phyloP scores from a whole-genome alignment of 2,329 filamentous ascomycete genomes.

The Aspergillus thermomutatus region DNA sequence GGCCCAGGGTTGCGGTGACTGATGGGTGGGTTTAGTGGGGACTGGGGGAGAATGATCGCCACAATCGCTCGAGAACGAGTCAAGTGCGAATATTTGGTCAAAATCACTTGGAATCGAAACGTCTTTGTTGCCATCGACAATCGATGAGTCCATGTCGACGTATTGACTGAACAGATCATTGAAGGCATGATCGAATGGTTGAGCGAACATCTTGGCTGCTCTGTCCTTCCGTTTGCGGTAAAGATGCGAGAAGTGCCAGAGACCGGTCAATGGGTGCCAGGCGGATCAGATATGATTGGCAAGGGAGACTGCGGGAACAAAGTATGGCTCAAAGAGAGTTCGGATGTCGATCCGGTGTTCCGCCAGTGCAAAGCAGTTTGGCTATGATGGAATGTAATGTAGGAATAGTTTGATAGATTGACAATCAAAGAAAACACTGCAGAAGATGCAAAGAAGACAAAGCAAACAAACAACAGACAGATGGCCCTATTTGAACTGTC shows the following conservation, averaged over 20 bases:
- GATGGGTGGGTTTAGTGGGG: constrained; percentile 43
- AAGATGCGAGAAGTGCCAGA: constrained; percentile 21
- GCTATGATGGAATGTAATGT: constrained; percentile 21
- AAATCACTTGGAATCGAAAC: constrained; percentile 48
- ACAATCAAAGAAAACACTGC: constrained; percentile 39
- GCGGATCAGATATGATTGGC: constrained; percentile 30
- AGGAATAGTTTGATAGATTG: constrained; percentile 33
- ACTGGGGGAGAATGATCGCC: constrained; percentile 49
- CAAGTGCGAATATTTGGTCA: constrained; percentile 51
- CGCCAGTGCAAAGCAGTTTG: constrained; percentile 5
- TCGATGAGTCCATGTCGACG: constrained; percentile 56
- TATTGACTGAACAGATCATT: constrained; percentile 64
- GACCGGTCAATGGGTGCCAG: constrained; percentile 15
- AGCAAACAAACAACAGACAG: constrained; percentile 43
- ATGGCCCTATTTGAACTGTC: constrained; percentile 38
- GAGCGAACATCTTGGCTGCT: constrained; percentile 48
- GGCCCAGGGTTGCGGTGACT: constrained; percentile 51
- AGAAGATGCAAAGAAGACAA: constrained; percentile 42
- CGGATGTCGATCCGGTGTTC: constrained; percentile 20
- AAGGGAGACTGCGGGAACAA: constrained; percentile 12
- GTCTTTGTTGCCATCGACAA: constrained; percentile 47
- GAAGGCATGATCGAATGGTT: constrained; percentile 50
- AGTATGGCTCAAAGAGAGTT: constrained; percentile 19
- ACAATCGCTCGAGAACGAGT: constrained; percentile 51
- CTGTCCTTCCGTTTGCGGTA: constrained; percentile 48